These are phyloP conservation scores for Amanita pseudoporphyria DNA, from an alignment of 768 basidiomycete genomes.

Conservation along the genomic window DNA sequence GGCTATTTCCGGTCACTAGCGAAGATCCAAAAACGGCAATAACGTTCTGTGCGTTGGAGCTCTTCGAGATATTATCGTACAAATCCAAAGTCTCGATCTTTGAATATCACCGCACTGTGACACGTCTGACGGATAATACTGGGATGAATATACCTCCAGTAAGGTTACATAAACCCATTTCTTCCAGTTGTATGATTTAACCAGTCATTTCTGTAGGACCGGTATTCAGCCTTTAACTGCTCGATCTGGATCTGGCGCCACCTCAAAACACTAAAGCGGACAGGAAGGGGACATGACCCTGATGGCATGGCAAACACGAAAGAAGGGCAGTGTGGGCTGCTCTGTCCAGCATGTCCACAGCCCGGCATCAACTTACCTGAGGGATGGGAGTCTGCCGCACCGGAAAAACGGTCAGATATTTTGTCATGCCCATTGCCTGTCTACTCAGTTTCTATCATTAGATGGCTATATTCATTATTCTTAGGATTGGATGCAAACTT, in stretches of 20 bases:
- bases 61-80: constrained; percentile 9
- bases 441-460: neutral
- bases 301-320: constrained; percentile 2
- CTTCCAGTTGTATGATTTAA: neutral
- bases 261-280: neutral
- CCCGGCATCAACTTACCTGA: neutral
- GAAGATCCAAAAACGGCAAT: too few relatives aligned
- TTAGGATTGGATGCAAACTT: constrained; percentile 14
- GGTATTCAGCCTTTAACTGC: neutral
- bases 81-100: constrained; percentile 11
- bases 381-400: neutral
- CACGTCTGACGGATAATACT: neutral
- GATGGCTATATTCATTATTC: constrained; percentile 11
- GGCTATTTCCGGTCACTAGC: constrained; percentile 11
- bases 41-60: constrained; percentile 7
- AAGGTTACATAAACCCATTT: neutral
- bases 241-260: neutral
- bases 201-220: neutral
- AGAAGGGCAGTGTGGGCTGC: neutral
- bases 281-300: constrained; percentile 5
- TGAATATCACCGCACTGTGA: constrained; percentile 9
- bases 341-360: constrained; percentile 8
- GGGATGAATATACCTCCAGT: neutral
- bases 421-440: neutral
- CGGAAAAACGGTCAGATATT: neutral